These are phyloP conservation scores for Amanita brunnescens DNA, from an alignment of 768 basidiomycete genomes.

Conservation along the genomic window DNA sequence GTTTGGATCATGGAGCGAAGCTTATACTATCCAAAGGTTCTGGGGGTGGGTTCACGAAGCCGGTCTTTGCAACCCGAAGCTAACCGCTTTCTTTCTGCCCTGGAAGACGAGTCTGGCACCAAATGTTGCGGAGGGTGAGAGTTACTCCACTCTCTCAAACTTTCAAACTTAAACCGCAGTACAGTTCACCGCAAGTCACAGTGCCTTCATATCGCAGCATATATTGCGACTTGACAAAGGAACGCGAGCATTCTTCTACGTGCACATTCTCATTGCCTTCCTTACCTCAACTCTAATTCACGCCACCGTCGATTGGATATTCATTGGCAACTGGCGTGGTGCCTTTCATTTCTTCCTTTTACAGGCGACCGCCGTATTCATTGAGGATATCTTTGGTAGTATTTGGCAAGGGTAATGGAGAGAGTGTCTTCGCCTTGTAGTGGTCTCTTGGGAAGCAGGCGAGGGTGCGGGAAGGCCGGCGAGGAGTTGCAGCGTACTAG, in stretches of 20 bases:
- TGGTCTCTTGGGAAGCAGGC: too few relatives aligned
- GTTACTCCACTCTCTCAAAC: background rate
- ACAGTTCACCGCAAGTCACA: constrained; percentile 13
- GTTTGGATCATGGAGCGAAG: constrained; percentile 24
- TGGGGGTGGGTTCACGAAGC: constrained; percentile 25
- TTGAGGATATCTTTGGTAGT: constrained; percentile 25
- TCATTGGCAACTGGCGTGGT: constrained; percentile 9
- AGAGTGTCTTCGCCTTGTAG: too few relatives aligned
- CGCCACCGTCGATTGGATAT: constrained; percentile 22
- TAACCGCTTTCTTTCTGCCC: background rate
- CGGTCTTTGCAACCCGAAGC: background rate
- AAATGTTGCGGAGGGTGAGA: constrained; percentile 26
- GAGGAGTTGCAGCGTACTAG: too few relatives aligned
- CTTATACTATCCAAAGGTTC: constrained; percentile 27
- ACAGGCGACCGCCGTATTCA: constrained; percentile 24
- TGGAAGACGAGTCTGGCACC: constrained; percentile 31
- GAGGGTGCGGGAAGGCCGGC: too few relatives aligned
- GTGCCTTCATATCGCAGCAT: constrained; percentile 15
- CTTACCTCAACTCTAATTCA: constrained; percentile 27
- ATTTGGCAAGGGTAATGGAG: too few relatives aligned
- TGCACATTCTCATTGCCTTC: constrained; percentile 28
- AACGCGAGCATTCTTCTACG: constrained; percentile 17
- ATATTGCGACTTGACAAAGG: constrained; percentile 19
- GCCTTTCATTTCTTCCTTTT: constrained; percentile 15
- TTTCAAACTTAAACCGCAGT: background rate